Percentiles rank a stretch among this genome's conserved stretches.
These are phyloP conservation scores for Microbotryum scabiosae DNA, from an alignment of 1,284 basidiomycete species.

Conservation along the genomic window DNA sequence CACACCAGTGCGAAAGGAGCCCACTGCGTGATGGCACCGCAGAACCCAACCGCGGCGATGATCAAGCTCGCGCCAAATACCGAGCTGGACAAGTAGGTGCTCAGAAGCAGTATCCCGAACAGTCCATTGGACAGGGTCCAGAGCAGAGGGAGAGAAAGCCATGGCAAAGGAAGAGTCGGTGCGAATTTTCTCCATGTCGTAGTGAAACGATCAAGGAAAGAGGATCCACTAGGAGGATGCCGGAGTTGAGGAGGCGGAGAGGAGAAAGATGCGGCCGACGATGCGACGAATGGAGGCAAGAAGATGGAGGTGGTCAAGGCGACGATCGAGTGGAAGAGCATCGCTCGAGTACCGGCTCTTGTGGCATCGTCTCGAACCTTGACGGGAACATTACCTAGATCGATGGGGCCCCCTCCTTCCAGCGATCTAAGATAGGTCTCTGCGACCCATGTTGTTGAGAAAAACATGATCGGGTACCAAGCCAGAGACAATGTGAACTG, in stretches of 20 bases:
- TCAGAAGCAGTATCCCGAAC: constrained; percentile 51
- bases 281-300: constrained; percentile 59
- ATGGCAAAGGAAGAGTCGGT: constrained; percentile 35
- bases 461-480: constrained; percentile 65
- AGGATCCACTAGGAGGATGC: constrained; percentile 35
- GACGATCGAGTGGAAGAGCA: constrained; percentile 67
- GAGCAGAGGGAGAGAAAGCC: constrained; percentile 56
- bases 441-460: constrained; percentile 58
- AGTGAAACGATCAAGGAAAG: background rate
- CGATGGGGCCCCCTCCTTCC: constrained; percentile 27
- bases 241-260: constrained; percentile 34
- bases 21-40: constrained; percentile 42
- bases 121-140: constrained; percentile 78
- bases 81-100: constrained; percentile 41
- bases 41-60: constrained; percentile 46
- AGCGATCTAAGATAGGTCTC: constrained; percentile 63
- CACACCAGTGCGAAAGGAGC: constrained; percentile 29
- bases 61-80: constrained; percentile 44
- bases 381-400: constrained; percentile 12
- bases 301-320: constrained; percentile 61
- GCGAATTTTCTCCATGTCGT: background rate
- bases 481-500: constrained; percentile 57
- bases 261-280: background rate
- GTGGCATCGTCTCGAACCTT: constrained; percentile 34
- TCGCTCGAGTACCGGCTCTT: constrained; percentile 63